Base-by-base conservation (phyloP, 2,329 filamentous ascomycete species). In the Aspergillus pseudoviridinutans region DNA sequence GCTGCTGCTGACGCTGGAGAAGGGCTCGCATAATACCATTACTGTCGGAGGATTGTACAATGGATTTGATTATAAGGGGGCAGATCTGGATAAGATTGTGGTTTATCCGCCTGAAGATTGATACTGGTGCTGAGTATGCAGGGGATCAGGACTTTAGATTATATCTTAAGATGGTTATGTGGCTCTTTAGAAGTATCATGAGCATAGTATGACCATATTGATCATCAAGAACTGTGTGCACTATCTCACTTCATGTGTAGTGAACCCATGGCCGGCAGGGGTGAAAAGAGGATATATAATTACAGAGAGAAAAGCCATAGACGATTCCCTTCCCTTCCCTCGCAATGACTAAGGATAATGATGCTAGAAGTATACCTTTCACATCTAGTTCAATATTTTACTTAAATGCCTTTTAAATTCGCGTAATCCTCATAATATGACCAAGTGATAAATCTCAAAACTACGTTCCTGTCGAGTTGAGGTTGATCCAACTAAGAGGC, bases 11-110 rank as follows among this genome's bases (percentile, higher is more conserved):
- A 80, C 78, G 0, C 68, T 87, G 17, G 73, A 81, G 32, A 78
- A 83, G 65, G 83, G 84, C 3, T 61, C 53, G 2, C 74, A 71
- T 10, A 82, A 84, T 59, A 82, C 76, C 0, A 84, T 87, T 52
- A 82, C 80, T 1, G 76, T 87, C 25, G 83, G 84, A 0, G 84
- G 84, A 0, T 58, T 86, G 49, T 76, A 69, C 50, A 86, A 87
- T 55, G 83, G 83, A 0, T 74, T 82, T 50, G 80, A 84, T 55
- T 75, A 78, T 20, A 84, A 82, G 66, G 83, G 83, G 0, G 84
- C 82, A 0, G 84, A 87, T 64, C 64, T 87, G 24, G 84, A 87
- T 61, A 76, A 78, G 14, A 81, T 87, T 62, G 77, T 86, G 1
- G 84, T 87, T 0, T 86, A 86, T 67, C 84, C 83, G 1, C 73